Evolutionary conservation across 495 filamentous ascomycete genomes (phyloP).

Genomic region (Aspergillus carlsbadensis): DNA sequence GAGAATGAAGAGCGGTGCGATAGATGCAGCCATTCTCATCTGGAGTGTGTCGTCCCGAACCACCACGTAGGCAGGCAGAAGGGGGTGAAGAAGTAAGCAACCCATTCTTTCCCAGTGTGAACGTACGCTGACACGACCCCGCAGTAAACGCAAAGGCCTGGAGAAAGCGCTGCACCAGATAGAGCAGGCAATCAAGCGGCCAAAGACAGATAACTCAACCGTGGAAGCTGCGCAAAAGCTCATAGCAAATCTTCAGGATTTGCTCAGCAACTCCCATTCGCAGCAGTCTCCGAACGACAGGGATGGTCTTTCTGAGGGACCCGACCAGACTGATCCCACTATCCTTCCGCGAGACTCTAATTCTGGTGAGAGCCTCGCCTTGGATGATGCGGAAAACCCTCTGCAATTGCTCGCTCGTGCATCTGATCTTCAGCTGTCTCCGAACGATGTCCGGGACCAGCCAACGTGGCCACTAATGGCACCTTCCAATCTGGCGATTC

Average conservation of each 20-base stretch:
- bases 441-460: conserved; percentile 25
- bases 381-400: conserved; percentile 74
- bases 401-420: conserved; percentile 68
- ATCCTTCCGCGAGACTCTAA: conserved; percentile 28
- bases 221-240: conserved; percentile 52
- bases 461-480: conserved; percentile 18
- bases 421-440: conserved; percentile 63
- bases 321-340: conserved; percentile 24
- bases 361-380: conserved; percentile 50
- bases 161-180: conserved; percentile 74
- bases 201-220: conserved; percentile 45
- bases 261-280: conserved; percentile 49
- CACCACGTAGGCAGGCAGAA: conserved; percentile 72
- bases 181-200: conserved; percentile 68
- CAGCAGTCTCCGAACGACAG: conserved; percentile 32
- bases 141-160: conserved; percentile 68
- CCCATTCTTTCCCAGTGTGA: not conserved
- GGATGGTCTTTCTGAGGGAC: conserved; percentile 27
- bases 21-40: conserved; percentile 56
- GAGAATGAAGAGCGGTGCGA: conserved; percentile 53
- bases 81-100: conserved; percentile 68
- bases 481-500: conserved; percentile 14
- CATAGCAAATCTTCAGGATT: conserved; percentile 53
- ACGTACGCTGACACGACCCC: conserved; percentile 11
- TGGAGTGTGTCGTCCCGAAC: conserved; percentile 63